Percentiles rank a stretch among this genome's conserved stretches.
Evolutionary conservation across 2,329 filamentous ascomycete species (phyloP).

Genomic region (Aspergillus fijiensis): DNA sequence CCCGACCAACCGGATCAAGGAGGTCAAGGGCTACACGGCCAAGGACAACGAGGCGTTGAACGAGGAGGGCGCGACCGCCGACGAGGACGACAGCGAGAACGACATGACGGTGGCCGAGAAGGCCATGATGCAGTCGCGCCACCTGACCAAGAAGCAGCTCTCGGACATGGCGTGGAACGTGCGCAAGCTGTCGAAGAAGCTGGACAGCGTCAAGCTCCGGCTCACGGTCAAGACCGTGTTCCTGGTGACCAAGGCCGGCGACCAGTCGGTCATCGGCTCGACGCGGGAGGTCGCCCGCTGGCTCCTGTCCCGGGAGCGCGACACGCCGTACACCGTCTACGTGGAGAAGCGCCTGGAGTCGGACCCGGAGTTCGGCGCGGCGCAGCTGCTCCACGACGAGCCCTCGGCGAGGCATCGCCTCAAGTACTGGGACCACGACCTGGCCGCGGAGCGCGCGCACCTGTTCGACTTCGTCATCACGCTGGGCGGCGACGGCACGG

Average conservation of each 20-base stretch:
- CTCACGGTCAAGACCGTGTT: constrained; percentile 82
- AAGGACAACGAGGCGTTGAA: constrained; percentile 17
- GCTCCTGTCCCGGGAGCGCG: constrained; percentile 70
- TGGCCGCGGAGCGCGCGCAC: constrained; percentile 76
- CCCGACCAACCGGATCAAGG: constrained; percentile 9
- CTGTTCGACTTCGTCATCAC: constrained; percentile 93
- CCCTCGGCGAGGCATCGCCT: constrained; percentile 59
- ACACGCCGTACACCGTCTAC: constrained; percentile 71
- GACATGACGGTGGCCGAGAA: constrained; percentile 24
- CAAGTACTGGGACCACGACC: constrained; percentile 77
- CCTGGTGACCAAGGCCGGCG: constrained; percentile 87
- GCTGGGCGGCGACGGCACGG: constrained; percentile 92
- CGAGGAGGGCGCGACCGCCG: constrained; percentile 8
- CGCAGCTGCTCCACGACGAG: constrained; percentile 66
- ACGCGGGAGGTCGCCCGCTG: constrained; percentile 76
- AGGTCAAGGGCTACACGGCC: constrained; percentile 4
- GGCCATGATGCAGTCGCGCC: constrained; percentile 59
- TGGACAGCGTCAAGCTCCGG: constrained; percentile 79
- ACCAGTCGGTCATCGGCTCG: constrained; percentile 73
- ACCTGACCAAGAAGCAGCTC: constrained; percentile 90
- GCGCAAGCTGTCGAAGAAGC: constrained; percentile 79
- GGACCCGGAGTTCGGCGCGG: constrained; percentile 70
- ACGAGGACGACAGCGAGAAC: constrained; percentile 21
- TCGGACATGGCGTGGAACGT: constrained; percentile 98
- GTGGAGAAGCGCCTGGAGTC: constrained; percentile 73